A percentile compares a stretch with the other conserved stretches of the same genome.
Evolutionary conservation across 805 yeast species (phyloP).

Genomic region (Isabelozyma rhagii): DNA sequence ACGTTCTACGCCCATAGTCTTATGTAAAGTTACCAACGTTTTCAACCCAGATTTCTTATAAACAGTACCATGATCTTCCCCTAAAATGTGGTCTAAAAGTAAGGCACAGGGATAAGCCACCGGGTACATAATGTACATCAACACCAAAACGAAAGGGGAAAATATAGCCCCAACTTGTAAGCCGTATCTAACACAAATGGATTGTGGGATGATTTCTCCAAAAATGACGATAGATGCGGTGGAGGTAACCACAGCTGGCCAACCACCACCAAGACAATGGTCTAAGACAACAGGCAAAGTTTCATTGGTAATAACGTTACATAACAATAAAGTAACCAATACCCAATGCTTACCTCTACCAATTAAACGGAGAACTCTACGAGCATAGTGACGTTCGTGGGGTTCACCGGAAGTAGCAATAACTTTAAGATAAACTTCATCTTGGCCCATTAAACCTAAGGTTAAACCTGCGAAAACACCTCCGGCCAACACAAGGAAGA

Average conservation of each 20-base stretch:
- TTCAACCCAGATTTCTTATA: slow-evolving; percentile 91
- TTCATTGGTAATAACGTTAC: slow-evolving; percentile 91
- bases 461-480: slow-evolving; percentile 94
- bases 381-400: slow-evolving; percentile 64
- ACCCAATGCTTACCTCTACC: slow-evolving; percentile 95
- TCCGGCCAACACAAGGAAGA: slow-evolving; percentile 65
- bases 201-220: slow-evolving; percentile 96
- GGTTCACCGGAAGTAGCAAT: slow-evolving; percentile 83
- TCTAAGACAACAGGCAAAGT: slow-evolving; percentile 92
- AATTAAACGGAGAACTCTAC: slow-evolving; percentile 67
- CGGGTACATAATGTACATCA: slow-evolving; percentile 91
- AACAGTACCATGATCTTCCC: slow-evolving; percentile 95
- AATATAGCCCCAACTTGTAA: slow-evolving; percentile 86
- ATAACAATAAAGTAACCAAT: slow-evolving; percentile 77
- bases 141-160: slow-evolving; percentile 77
- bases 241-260: slow-evolving; percentile 94
- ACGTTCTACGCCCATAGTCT: slow-evolving; percentile 93
- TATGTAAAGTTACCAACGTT: slow-evolving; percentile 87
- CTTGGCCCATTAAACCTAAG: slow-evolving; percentile 97
- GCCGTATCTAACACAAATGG: slow-evolving; percentile 90
- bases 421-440: slow-evolving; percentile 90
- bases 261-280: slow-evolving; percentile 92
- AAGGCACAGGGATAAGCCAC: slow-evolving; percentile 87
- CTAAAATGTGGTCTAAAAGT: slow-evolving; percentile 75
- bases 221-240: slow-evolving; percentile 89